phyloP scores from a whole-genome alignment of 306 rosid species.

The Luffa acutangula region DNA sequence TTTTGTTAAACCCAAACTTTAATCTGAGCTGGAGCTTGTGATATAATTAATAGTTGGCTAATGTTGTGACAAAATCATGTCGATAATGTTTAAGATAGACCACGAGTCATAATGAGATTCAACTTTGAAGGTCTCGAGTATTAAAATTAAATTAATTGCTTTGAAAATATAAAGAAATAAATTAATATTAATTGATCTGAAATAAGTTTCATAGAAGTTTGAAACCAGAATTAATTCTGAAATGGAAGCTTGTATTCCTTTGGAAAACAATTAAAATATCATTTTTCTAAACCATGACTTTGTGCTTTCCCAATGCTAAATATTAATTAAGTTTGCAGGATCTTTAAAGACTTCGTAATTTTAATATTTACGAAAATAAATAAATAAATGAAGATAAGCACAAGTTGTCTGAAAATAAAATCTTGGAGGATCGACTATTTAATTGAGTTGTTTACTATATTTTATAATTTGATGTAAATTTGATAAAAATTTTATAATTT shows the following conservation, averaged over 20 bases:
- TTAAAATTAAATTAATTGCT: neutral
- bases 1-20: neutral
- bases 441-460: neutral
- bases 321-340: constrained; percentile 4
- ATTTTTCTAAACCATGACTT: neutral
- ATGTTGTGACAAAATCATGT: constrained; percentile 7
- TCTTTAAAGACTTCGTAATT: neutral
- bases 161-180: neutral
- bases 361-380: neutral
- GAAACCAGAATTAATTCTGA: constrained; percentile 2
- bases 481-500: neutral
- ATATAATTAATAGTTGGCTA: neutral
- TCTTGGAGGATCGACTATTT: neutral
- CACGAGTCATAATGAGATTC: neutral
- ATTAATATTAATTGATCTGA: neutral
- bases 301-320: neutral
- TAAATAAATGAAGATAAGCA: neutral
- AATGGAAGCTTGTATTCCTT: constrained; percentile 8
- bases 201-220: neutral
- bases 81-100: neutral
- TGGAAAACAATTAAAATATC: neutral
- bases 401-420: neutral
- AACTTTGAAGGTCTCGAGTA: constrained; percentile 1
- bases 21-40: neutral
- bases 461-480: neutral